Evolutionary conservation across 495 filamentous ascomycete genomes (phyloP).

Genomic region (Amorphotheca resinae): DNA sequence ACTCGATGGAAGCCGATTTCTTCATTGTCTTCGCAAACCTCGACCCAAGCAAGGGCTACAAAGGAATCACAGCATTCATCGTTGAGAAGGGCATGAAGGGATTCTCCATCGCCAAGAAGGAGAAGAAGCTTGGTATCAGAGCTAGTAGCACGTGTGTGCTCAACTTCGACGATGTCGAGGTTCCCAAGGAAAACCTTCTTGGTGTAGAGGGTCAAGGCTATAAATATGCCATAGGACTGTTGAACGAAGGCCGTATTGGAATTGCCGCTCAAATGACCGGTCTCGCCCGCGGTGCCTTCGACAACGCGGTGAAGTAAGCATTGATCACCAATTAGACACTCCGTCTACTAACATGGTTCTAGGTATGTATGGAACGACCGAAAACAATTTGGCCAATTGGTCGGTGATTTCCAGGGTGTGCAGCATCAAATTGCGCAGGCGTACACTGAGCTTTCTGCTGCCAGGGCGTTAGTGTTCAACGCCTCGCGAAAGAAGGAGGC

Average conservation of each 20-base stretch:
- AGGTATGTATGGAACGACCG: slow-evolving; percentile 94
- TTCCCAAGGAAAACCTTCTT: slow-evolving; percentile 76
- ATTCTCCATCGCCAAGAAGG: slow-evolving; percentile 96
- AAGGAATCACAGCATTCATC: slow-evolving; percentile 92
- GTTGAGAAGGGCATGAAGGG: slow-evolving; percentile 82
- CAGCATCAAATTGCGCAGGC: slow-evolving; percentile 97
- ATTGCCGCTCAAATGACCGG: slow-evolving; percentile 99
- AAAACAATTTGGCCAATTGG: slow-evolving; percentile 85
- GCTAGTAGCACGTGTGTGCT: slow-evolving; percentile 93
- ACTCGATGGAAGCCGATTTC: slow-evolving; percentile 81
- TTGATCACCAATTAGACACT: neutral
- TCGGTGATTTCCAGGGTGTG: slow-evolving; percentile 98
- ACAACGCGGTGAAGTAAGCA: slow-evolving; percentile 75
- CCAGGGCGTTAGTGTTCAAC: slow-evolving; percentile 88
- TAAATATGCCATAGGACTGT: slow-evolving; percentile 90
- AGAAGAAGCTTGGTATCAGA: slow-evolving; percentile 96
- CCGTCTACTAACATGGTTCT: slow-evolving; percentile 1
- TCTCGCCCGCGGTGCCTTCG: slow-evolving; percentile 85
- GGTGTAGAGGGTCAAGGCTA: slow-evolving; percentile 87
- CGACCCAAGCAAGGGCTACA: slow-evolving; percentile 77
- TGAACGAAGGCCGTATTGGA: slow-evolving; percentile 96
- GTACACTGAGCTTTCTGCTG: slow-evolving; percentile 84
- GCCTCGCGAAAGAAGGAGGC: slow-evolving; percentile 97
- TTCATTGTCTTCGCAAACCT: slow-evolving; percentile 98
- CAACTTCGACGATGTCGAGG: slow-evolving; percentile 93